phyloP scores from a whole-genome alignment of 1,284 basidiomycete genomes.

The Apiotrichum mycotoxinovorans region DNA sequence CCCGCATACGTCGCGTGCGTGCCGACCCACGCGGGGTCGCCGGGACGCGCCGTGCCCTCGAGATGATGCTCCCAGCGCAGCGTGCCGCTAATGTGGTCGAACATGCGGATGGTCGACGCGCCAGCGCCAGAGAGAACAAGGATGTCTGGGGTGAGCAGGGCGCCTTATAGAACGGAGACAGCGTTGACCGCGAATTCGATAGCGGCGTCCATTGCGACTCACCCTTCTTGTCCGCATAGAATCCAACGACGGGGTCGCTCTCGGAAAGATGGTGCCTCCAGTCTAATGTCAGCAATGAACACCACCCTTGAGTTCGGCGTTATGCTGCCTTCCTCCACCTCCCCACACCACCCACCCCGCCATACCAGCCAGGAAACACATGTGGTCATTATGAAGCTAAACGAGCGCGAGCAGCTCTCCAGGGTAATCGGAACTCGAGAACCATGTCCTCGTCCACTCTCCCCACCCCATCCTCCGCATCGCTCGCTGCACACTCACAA shows the following conservation, averaged over 20 bases:
- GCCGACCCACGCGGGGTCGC: constrained; percentile 49
- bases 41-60: background rate
- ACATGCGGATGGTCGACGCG: constrained; percentile 66
- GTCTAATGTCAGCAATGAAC: constrained; percentile 52
- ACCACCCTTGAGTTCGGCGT: background rate
- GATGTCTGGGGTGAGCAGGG: constrained; percentile 54
- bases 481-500: background rate
- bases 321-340: too few relatives aligned
- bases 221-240: constrained; percentile 63
- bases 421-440: too few relatives aligned
- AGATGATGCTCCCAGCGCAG: constrained; percentile 62
- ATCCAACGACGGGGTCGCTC: constrained; percentile 66
- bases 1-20: constrained; percentile 50
- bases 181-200: background rate
- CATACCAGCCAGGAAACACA: too few relatives aligned
- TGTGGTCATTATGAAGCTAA: background rate
- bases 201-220: constrained; percentile 18
- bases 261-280: constrained; percentile 21
- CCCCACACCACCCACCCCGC: too few relatives aligned
- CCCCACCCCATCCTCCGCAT: background rate
- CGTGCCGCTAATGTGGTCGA: constrained; percentile 64
- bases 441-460: too few relatives aligned
- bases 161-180: too few relatives aligned
- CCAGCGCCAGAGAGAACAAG: constrained; percentile 71
- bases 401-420: background rate